Base-by-base conservation (phyloP, 768 basidiomycete species). In the Russula vinacea region DNA sequence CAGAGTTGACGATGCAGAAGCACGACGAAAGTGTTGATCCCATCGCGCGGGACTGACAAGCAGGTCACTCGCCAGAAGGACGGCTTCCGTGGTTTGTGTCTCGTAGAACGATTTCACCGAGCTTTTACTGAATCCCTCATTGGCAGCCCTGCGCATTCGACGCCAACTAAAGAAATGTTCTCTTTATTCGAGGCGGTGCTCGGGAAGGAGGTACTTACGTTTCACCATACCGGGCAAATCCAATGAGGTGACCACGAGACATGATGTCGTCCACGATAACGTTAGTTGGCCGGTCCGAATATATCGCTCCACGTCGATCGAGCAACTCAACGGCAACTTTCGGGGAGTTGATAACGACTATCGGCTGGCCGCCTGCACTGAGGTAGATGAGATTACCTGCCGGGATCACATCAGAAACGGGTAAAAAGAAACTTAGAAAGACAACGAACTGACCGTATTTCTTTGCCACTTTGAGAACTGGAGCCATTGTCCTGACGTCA, bases 331-430 rank as follows among this genome's bases (percentile, higher is more conserved):
- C 22, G 10, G 53, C 53, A 22, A 37, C 37, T 39, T 44, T 44
- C 8, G 19, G 42, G 2, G 42, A 44, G 19, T 44, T 44, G 42
- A 44, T 44, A 8, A 44, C 22, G 22, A 54, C n/a, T 11, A 54
- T 39, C 2, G 53, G 16, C 22, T 54, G 53, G 35, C 53, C 53
- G 9, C 37, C 53, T 39, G 37, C 53, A 17, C 24, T 37, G 33
- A 54, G 53, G 37, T 54, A 54, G 53, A 54, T 54, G 22, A 54
- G n/a, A 54, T 44, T 54, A 35, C 8, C 53, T 33, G n/a, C 3
- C n/a, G 22, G 37, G 22, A 13, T 6, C 11, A 9, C 22, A 14
- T 54, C 11, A 54, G n/a, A 54, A 54, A 39, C 5, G 37, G 9
- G 37, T n/a, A 13, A 39, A 29, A n/a, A 22, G 3, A 24, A 1